Conservation (phyloP, 2,329 filamentous ascomycete species). For the Ophiostoma pallidulum region DNA sequence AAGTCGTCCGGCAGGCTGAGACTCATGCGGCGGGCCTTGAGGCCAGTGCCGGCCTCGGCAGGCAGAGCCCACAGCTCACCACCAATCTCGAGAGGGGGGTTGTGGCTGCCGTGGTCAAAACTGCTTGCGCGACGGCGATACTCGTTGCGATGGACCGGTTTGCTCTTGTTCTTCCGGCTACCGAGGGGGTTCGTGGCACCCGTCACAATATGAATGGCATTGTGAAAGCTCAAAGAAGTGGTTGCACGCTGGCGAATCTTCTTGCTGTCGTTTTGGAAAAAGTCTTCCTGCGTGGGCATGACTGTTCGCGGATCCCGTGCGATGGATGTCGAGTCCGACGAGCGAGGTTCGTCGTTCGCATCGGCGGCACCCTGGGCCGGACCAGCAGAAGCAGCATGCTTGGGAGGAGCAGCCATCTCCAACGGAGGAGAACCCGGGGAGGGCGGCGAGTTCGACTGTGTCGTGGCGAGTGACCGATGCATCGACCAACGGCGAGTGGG, state of each 20-base stretch:
- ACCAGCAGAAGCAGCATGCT: conserved; percentile 18
- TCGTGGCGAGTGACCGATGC: conserved; percentile 35
- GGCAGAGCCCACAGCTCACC: conserved; percentile 45
- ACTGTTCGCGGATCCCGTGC: conserved; percentile 12
- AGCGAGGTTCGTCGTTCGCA: conserved; percentile 4
- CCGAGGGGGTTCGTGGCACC: conserved; percentile 15
- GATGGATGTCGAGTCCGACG: background rate
- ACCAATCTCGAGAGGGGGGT: conserved; percentile 13
- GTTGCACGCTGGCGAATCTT: conserved; percentile 37
- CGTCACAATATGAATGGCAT: conserved; percentile 38
- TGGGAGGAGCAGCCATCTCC: conserved; percentile 29
- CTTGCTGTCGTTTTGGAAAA: conserved; percentile 36
- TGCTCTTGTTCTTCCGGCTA: conserved; percentile 16
- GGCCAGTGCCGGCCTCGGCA: conserved; percentile 61
- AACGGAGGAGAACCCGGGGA: conserved; percentile 37
- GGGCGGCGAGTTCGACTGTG: conserved; percentile 40
- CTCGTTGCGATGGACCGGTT: conserved; percentile 13
- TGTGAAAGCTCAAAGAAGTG: conserved; percentile 40
- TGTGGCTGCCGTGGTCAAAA: conserved; percentile 32
- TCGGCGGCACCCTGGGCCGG: background rate
- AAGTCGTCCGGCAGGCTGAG: conserved; percentile 66
- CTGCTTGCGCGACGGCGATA: conserved; percentile 36
- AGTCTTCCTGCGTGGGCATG: conserved; percentile 35
- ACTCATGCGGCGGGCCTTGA: conserved; percentile 72
- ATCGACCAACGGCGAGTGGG: conserved; percentile 37